Evolutionary conservation across 306 rosid genomes (phyloP), one percentile per base, ranked within the genome.

Genomic region (Gillenia trifoliata): DNA sequence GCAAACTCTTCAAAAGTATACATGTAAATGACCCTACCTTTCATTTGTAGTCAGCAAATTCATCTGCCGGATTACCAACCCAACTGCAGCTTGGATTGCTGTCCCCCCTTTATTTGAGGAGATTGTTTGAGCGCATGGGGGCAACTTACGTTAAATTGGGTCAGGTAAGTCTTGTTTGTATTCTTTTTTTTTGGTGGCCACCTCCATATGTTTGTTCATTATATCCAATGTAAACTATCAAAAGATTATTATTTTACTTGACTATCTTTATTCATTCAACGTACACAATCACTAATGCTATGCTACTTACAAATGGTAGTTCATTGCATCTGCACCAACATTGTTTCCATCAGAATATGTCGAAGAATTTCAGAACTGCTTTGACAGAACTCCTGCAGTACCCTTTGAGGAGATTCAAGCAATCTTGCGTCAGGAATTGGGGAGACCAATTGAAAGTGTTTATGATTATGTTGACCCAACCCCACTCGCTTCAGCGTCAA

Each of bases 81-180:
- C 92, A 91, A 78, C 0, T 87, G 84, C 97, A 88, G 89, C 90
- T 85, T 83, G 96, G 97, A 77, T 77, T 88, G 77, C 73, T 91
- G 55, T 88, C 98, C 49, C 97, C 98, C 45, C 34, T 84, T 78
- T 90, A 94, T 78, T 72, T 94, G 87, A 90, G 98, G 83, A 88
- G 85, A 75, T 77, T 91, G 76, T 91, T 94, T 55, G 98, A 94
- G 83, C 95, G 97, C 75, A 84, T 94, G 93, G 98, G 97, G 8
- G 97, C 97, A 74, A 91, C 97, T 38, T 94, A 94, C 83, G 82
- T 94, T 83, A 94, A 91, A 78, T 77, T 94, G 77, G 98, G 98
- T 49, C 98, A 94, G 96, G 98, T 94, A 87, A 67, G 73, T 68
- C 22, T 54, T 56, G 69, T 49, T 71, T 47, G 26, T 38, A 72